phyloP scores from a whole-genome alignment of 140 eudicot genomes.

The Senecio squalidus region DNA sequence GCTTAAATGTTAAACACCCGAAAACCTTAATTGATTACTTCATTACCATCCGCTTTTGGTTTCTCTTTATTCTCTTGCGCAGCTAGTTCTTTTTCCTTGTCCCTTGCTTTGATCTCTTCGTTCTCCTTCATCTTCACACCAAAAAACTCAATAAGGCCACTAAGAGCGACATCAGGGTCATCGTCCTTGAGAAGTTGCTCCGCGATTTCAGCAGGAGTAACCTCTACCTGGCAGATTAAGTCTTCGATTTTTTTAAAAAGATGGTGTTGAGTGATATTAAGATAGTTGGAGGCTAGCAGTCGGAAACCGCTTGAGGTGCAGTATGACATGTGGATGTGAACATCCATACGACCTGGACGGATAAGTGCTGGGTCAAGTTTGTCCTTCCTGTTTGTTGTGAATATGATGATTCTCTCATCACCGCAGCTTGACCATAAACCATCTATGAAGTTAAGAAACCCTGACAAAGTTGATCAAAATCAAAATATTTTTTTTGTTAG shows the following conservation, averaged over 20 bases:
- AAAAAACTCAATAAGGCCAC: conserved; percentile 32
- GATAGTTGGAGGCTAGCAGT: conserved; percentile 40
- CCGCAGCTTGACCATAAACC: conserved; percentile 72
- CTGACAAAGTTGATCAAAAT: conserved; percentile 33
- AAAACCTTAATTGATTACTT: neutral
- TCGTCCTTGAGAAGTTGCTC: conserved; percentile 47
- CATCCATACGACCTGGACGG: conserved; percentile 64
- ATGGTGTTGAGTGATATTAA: conserved; percentile 22
- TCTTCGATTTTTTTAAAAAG: conserved; percentile 29
- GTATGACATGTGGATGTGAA: conserved; percentile 55
- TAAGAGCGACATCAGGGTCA: conserved; percentile 35
- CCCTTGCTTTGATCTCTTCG: conserved; percentile 15
- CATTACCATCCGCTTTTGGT: conserved; percentile 5
- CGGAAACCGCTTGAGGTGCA: conserved; percentile 34
- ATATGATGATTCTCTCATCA: conserved; percentile 47
- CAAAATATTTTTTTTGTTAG: too few relatives aligned
- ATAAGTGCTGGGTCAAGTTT: conserved; percentile 52
- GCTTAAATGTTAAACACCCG: neutral
- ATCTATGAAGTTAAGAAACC: conserved; percentile 53
- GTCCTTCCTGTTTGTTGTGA: conserved; percentile 54
- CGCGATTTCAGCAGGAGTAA: conserved; percentile 56
- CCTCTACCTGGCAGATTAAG: conserved; percentile 17
- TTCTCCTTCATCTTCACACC: conserved; percentile 17
- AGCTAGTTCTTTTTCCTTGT: neutral
- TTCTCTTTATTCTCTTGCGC: conserved; percentile 9